Base-by-base conservation (phyloP, 352 stramenopile genomes). In the Globisporangium yorkense region DNA sequence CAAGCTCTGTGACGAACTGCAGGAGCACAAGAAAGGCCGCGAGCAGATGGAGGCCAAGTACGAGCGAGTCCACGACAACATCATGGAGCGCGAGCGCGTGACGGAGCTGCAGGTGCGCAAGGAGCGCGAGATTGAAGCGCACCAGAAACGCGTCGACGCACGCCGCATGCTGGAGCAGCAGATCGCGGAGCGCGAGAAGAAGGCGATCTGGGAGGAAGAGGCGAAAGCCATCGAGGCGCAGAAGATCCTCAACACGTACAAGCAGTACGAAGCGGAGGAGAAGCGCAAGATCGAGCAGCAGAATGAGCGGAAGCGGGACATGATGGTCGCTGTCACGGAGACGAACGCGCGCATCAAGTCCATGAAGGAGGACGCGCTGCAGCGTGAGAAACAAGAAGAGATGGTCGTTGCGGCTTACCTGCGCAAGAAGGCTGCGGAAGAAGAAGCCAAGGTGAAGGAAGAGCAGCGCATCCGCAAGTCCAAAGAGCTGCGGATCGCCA, bases 211-310 rank as follows among this genome's bases (percentile, higher is more conserved):
- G 43, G 74, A 88, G 39, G 83, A 92, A 72, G 83, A 92, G 61
- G 71, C 76, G 18, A 90, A 92, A 54, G 80, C 77, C 3, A 77
- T 87, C 51, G 83, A 92, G 56, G 78, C 78, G 0, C 75, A 88
- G 53, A 89, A 87, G 66, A 89, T 92, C 54, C 68, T 92, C 37
- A 74, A 75, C 37, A 84, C 78, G 13, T 92, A 90, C 71, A 92
- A 90, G 56, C 74, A 89, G 56, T 92, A 89, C 58, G 83, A 92
- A 49, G 18, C 67, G 2, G 82, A 90, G 51, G 82, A 90, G 51
- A 54, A 84, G 53, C 55, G 60, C 9, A 90, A 90, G 46, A 58
- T 78, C 10, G 68, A 74, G 54, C 74, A 74, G 13, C 74, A 85
- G 18, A 69, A 61, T 12, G 75, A 81, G 16, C 66, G 73, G 39